Evolutionary conservation across 2,329 filamentous ascomycete genomes (phyloP).

Genomic region (Trichoderma afroharzianum): DNA sequence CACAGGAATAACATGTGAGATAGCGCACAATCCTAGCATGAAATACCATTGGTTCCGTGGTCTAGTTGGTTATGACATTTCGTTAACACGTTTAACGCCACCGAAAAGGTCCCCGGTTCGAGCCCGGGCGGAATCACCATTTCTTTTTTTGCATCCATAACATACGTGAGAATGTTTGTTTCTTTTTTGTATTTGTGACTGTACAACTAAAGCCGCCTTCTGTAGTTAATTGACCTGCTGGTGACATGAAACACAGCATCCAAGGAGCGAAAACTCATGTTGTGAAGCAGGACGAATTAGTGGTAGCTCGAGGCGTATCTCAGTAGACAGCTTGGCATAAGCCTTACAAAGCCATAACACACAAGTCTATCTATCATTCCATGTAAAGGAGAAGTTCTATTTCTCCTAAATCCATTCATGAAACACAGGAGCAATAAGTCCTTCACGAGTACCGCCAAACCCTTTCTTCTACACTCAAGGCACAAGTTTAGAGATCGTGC

Average conservation of each 20-base stretch:
- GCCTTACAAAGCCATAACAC: neutral
- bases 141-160: neutral
- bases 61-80: conserved; percentile 30
- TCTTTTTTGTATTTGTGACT: neutral
- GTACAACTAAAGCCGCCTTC: neutral
- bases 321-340: neutral
- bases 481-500: neutral
- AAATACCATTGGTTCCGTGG: conserved; percentile 23
- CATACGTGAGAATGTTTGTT: neutral
- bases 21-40: neutral
- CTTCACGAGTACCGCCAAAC: neutral
- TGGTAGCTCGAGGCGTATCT: neutral
- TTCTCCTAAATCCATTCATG: neutral
- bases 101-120: conserved; percentile 30
- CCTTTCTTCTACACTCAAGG: neutral
- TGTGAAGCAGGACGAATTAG: neutral
- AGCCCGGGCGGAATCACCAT: conserved; percentile 27
- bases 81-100: conserved; percentile 24
- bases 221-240: neutral
- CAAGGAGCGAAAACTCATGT: neutral
- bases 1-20: neutral
- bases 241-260: neutral
- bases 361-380: neutral
- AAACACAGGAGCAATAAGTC: neutral
- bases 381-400: neutral